Conservation (phyloP, 768 basidiomycete genomes). For the Suillus variegatus region DNA sequence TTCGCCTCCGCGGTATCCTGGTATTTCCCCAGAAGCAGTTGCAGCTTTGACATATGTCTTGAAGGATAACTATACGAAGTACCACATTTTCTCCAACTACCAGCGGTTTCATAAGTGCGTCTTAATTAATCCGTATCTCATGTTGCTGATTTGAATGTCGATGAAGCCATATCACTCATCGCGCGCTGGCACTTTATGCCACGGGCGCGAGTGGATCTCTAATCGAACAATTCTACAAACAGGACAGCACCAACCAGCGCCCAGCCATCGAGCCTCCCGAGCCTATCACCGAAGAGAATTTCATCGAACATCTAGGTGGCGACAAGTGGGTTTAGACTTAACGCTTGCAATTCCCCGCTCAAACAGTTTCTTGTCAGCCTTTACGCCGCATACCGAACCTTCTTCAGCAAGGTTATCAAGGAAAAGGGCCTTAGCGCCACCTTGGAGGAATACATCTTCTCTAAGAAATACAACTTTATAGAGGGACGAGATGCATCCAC, state of each 20-base stretch:
- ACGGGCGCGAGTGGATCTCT: constrained; percentile 24
- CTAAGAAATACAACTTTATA: constrained; percentile 26
- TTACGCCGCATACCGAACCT: constrained; percentile 27
- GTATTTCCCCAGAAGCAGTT: constrained; percentile 28
- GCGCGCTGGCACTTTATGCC: constrained; percentile 29
- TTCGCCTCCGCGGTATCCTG: constrained; percentile 6
- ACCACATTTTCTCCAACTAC: constrained; percentile 54
- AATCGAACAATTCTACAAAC: constrained; percentile 28
- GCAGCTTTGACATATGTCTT: constrained; percentile 32
- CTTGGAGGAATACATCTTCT: constrained; percentile 33
- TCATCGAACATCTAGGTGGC: constrained; percentile 24
- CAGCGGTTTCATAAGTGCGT: constrained; percentile 50
- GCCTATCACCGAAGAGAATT: constrained; percentile 24
- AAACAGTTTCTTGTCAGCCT: constrained; percentile 14
- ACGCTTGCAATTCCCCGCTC: neutral
- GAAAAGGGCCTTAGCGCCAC: constrained; percentile 17
- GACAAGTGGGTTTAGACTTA: constrained; percentile 20
- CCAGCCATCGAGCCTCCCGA: constrained; percentile 25
- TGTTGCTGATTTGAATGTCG: neutral
- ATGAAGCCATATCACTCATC: constrained; percentile 33
- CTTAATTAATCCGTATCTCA: neutral
- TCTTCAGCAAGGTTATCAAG: constrained; percentile 22
- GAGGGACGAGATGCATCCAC: constrained; percentile 13
- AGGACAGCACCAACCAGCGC: constrained; percentile 24
- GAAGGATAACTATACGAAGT: constrained; percentile 48